Conservation (phyloP, 306 rosid species). For the Citrullus colocynthis region DNA sequence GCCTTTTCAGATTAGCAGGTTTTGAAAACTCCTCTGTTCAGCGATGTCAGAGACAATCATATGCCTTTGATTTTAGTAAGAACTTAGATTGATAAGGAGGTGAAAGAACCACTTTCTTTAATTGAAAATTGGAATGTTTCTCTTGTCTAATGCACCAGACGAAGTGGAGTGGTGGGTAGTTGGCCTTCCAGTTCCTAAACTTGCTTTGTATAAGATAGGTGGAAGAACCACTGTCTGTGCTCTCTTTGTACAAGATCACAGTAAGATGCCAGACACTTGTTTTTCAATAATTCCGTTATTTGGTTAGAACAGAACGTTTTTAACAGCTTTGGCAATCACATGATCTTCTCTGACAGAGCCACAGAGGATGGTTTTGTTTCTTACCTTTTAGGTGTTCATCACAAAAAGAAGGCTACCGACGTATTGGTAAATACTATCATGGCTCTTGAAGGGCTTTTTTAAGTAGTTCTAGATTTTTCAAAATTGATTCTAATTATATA, state of each 20-base stretch:
- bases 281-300: neutral
- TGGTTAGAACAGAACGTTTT: neutral
- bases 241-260: neutral
- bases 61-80: neutral
- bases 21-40: neutral
- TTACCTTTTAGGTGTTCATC: neutral
- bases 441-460: neutral
- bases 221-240: neutral
- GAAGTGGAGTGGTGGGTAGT: neutral
- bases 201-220: neutral
- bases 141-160: neutral
- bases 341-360: neutral
- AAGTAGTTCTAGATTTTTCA: neutral
- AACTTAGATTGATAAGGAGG: neutral
- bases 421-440: neutral
- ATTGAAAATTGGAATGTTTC: neutral
- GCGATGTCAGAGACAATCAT: neutral
- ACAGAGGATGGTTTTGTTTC: neutral
- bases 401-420: neutral
- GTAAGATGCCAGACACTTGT: neutral
- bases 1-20: neutral
- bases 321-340: neutral
- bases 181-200: neutral
- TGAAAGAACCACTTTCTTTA: neutral
- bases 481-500: neutral